Evolutionary conservation across 768 basidiomycete genomes (phyloP), one percentile per base, ranked within the genome.

Genomic region (Tylopilus plumbeoviolaceoides): DNA sequence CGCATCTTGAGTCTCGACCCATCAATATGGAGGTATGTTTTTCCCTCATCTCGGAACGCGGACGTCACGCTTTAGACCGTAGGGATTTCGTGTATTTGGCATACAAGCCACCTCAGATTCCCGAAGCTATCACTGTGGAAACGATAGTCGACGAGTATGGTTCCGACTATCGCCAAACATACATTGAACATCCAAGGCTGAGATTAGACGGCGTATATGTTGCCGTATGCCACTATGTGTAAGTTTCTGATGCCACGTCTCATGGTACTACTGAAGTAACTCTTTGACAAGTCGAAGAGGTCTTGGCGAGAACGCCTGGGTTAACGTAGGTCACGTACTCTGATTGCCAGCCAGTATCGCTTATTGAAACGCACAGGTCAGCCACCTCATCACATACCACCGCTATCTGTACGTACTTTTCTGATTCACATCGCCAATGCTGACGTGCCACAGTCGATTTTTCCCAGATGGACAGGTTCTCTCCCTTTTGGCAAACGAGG

Each of bases 131-230:
- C 23, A 64, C 72, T n/a, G 57, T 88, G 52, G 63, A 73, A 43
- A 63, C 72, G 2, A 72, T 90, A 21, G 71, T 83, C 12, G 68
- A 76, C 20, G 70, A 68, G n/a, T 84, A 82, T 65, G 64, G 68
- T 44, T 77, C 73, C 45, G 82, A 91, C 65, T 93, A 83, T 70
- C 80, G 94, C 36, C 84, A 83, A 18, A 71, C 89, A 9, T 91
- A 81, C 66, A 80, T 95, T 40, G 88, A 93, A 67, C 88, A 91
- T 52, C 91, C 92, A 14, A 80, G 94, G 44, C 67, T 95, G 44
- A 83, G 94, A 36, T 66, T 87, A 57, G 94, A 95, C 55, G 94
- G 94, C 2, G 84, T 92, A 10, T 95, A 95, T 66, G 94, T 97
- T 47, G 85, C 91, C 20, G 87, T 90, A 18, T 95, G 92, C 63